phyloP scores from a whole-genome alignment of 306 rosid genomes.

The Senna tora region DNA sequence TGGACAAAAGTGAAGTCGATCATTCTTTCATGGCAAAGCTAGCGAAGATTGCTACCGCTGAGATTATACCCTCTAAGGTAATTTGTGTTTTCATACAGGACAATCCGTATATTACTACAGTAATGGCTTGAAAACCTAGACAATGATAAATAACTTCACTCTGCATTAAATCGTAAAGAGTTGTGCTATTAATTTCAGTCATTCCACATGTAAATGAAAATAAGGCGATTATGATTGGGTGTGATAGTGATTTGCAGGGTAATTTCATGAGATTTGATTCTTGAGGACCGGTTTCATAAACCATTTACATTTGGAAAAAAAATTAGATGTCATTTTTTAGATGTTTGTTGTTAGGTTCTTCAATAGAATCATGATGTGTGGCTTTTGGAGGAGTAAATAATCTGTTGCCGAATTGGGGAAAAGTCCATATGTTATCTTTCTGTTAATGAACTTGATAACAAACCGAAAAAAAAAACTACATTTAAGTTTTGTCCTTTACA shows the following conservation, averaged over 20 bases:
- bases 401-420: neutral
- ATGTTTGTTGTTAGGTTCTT: neutral
- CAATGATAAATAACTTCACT: constrained; percentile 6
- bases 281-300: neutral
- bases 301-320: neutral
- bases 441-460: too few species aligned
- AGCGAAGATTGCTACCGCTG: constrained; percentile 91
- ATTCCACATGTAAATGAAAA: constrained; percentile 3
- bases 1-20: constrained; percentile 68
- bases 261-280: neutral
- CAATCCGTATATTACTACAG: constrained; percentile 3
- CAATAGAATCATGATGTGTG: neutral
- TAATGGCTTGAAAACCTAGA: neutral
- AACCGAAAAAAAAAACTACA: too few species aligned
- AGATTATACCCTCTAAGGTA: constrained; percentile 90
- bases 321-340: neutral
- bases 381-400: neutral
- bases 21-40: constrained; percentile 77
- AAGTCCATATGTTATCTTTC: too few species aligned
- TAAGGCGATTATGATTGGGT: neutral
- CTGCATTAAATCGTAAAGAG: constrained; percentile 27
- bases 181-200: neutral
- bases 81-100: constrained; percentile 30
- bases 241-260: neutral
- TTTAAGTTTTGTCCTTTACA: too few species aligned